Base-by-base conservation (phyloP, 768 basidiomycete genomes). In the Russula lepida region DNA sequence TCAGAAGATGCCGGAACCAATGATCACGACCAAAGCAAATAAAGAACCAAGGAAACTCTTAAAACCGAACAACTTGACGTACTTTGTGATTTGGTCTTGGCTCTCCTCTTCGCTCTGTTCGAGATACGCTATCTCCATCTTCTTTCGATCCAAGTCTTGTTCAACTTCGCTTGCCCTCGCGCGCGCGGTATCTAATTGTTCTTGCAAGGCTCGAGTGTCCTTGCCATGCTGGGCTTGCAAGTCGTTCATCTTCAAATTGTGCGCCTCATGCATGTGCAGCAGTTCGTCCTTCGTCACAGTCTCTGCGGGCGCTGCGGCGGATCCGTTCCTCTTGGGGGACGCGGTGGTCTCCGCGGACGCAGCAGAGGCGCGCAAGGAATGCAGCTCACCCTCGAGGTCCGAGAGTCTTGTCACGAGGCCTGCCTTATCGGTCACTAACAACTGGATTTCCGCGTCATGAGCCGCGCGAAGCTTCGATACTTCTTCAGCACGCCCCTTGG, bases 41-140 rank as follows among this genome's bases (percentile, higher is more conserved):
- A 67, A 35, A 44, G 62, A 67, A 54, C 62, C 65, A 19, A 67
- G 59, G 32, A 67, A 67, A 35, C 79, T 77, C 72, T 84, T 82
- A 67, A 82, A 73, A 67, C 79, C 76, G 73, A 83, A 84, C 67
- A 81, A 74, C 69, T 74, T 76, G 69, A 84, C 87, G 75, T 87
- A 92, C 89, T 85, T 82, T 69, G 84, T 84, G 59, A 91, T 84
- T 61, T 84, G 80, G 68, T 89, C 87, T 66, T 84, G 79, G 63
- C 68, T 82, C 66, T 92, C 91, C 44, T 91, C 88, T 69, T 87
- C 83, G 27, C 90, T 88, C 70, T 84, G 81, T 69, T 89, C 89
- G 58, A 89, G 78, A 72, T 85, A 88, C 65, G 83, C 78, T 49
- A 92, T 86, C 74, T 92, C 91, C 88, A 92, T 85, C 59, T 79